Base-by-base conservation (phyloP, 1,139 yeast species). In the Suhomyces guaymorum region DNA sequence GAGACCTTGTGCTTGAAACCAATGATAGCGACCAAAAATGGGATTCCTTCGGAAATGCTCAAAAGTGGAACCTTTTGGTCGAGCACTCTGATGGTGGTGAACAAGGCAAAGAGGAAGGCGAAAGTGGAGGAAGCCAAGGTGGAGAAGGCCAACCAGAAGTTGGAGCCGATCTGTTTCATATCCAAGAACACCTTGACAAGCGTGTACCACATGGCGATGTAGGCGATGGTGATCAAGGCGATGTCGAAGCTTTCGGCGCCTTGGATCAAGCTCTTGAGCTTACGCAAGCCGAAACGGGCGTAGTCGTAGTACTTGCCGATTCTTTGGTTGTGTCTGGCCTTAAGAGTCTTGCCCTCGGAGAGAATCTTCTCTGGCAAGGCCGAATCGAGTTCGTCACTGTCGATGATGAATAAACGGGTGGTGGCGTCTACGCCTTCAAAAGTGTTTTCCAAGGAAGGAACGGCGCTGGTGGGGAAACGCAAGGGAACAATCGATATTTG, bases 181-280 rank as follows among this genome's bases (percentile, higher is more conserved):
- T 88, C 94, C 42, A 78, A 54, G 51, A 88, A 92, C 28, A 94
- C 77, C 43, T 82, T 81, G 37, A 80, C 64, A 47, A 92, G 75
- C 12, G 96, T 87, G 61, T 86, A 83, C 74, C 88, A 73, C 97
- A 92, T 90, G 33, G 95, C 95, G 23, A 80, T 50, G 58, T 94
- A 94, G 3, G 97, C 97, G 35, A 82, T 61, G 8, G 88, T 75
- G 37, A 94, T 82, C 42, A 90, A 74, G 10, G 80, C 78, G 30
- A 92, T 80, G 59, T 94, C 98, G 48, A 88, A 87, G 23, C 83
- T 78, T 51, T 92, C 97, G 10, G 97, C 95, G 41, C 86, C 82
- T 38, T 71, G 69, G 37, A 88, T 71, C 44, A 84, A 67, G 34
- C 69, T 73, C 35, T 66, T 55, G 15, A 85, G 57, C 45, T 74